phyloP scores from a whole-genome alignment of 495 filamentous ascomycete species.

The Pseudoneurospora amorphoporcata region DNA sequence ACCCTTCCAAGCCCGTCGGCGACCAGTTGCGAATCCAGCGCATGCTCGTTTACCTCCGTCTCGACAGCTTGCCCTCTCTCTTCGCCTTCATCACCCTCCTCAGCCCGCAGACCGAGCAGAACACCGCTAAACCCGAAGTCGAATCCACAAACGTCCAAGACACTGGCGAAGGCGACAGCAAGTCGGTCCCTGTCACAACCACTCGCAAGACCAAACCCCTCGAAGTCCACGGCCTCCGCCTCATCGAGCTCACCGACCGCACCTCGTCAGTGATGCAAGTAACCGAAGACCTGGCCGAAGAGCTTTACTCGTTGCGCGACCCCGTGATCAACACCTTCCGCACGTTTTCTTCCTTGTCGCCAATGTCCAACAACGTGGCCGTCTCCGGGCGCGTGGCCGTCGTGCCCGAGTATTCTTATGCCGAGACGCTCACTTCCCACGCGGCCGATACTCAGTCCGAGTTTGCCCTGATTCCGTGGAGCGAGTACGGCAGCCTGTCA shows the following conservation, averaged over 20 bases:
- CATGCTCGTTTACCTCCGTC: slow-evolving; percentile 54
- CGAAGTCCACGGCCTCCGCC: slow-evolving; percentile 74
- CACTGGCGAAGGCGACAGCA: slow-evolving; percentile 11
- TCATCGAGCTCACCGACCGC: slow-evolving; percentile 86
- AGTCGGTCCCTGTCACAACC: slow-evolving; percentile 5
- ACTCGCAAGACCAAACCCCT: slow-evolving; percentile 40
- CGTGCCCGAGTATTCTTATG: slow-evolving; percentile 65
- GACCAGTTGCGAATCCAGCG: slow-evolving; percentile 35
- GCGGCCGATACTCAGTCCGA: slow-evolving; percentile 62
- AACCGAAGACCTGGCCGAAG: slow-evolving; percentile 55
- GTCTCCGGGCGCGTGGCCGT: slow-evolving; percentile 72
- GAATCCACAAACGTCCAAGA: slow-evolving; percentile 1
- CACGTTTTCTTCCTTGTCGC: slow-evolving; percentile 63
- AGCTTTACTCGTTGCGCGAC: slow-evolving; percentile 59
- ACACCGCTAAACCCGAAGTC: slow-evolving; percentile 5
- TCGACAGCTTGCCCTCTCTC: slow-evolving; percentile 80
- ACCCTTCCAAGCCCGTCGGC: slow-evolving; percentile 31
- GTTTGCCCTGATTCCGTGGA: slow-evolving; percentile 85
- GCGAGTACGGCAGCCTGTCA: slow-evolving; percentile 63
- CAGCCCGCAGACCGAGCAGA: slow-evolving; percentile 34
- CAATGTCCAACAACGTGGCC: slow-evolving; percentile 53
- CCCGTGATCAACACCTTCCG: slow-evolving; percentile 88
- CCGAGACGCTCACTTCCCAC: slow-evolving; percentile 59
- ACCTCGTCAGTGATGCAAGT: slow-evolving; percentile 94
- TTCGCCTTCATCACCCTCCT: slow-evolving; percentile 78